phyloP scores from a whole-genome alignment of 805 yeast genomes.

The Metschnikowia anglica region DNA sequence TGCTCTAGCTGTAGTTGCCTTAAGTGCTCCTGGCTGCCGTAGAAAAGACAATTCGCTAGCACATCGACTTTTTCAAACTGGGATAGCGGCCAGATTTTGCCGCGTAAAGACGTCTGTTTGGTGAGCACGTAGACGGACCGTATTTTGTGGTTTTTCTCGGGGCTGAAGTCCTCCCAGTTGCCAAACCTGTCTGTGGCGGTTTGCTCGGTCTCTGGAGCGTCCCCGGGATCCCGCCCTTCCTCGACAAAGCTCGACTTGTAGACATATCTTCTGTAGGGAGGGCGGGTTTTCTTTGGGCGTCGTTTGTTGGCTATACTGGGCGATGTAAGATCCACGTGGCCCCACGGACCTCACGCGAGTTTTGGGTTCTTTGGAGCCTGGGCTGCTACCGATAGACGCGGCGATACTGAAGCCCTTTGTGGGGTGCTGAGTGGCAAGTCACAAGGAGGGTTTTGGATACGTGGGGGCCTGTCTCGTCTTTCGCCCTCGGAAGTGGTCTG shows the following conservation, averaged over 20 bases:
- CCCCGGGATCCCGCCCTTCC: conserved; percentile 20
- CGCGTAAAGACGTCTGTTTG: conserved; percentile 19
- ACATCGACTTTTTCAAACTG: conserved; percentile 53
- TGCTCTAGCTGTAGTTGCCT: conserved; percentile 16
- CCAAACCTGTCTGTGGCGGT: conserved; percentile 9
- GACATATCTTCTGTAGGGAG: conserved; percentile 76
- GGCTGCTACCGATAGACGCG: no score
- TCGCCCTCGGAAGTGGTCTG: no score
- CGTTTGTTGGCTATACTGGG: conserved; percentile 76
- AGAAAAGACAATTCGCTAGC: conserved; percentile 33
- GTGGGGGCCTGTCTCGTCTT: no score
- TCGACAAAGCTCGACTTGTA: conserved; percentile 43
- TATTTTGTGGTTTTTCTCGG: conserved; percentile 29
- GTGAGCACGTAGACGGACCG: conserved; percentile 37
- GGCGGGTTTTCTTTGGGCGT: conserved; percentile 78
- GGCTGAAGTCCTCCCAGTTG: conserved; percentile 27
- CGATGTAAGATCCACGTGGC: no score
- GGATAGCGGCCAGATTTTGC: conserved; percentile 49
- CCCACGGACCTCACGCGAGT: no score
- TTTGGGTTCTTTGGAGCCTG: no score
- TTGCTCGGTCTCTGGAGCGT: conserved; percentile 16
- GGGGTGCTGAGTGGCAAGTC: no score
- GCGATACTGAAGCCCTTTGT: no score
- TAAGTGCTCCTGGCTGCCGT: conserved; percentile 25
- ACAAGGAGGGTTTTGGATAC: no score